Conservation (phyloP, 257 asterid species). For the Lycium ferocissimum region DNA sequence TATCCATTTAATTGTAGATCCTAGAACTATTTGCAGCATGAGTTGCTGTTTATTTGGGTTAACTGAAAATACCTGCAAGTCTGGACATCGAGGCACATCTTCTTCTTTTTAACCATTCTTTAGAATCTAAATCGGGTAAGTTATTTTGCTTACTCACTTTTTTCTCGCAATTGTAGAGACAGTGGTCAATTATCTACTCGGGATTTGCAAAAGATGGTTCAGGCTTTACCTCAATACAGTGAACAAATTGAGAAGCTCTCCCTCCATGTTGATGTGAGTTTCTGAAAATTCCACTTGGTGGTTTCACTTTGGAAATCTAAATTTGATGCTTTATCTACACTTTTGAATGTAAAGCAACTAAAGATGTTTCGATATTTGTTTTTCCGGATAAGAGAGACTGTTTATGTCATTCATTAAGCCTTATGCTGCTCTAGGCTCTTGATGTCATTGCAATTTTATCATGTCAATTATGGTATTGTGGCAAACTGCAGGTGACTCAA, state of each 20-base stretch:
- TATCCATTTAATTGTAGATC: neutral
- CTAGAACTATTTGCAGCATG: neutral
- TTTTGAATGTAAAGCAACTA: conserved; percentile 13
- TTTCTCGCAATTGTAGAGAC: conserved; percentile 54
- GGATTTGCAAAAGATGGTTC: conserved; percentile 99
- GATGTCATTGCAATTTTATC: neutral
- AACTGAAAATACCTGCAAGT: conserved; percentile 17
- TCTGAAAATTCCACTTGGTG: conserved; percentile 33
- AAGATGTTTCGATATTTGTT: neutral
- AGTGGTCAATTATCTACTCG: conserved; percentile 89
- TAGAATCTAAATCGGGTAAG: conserved; percentile 3
- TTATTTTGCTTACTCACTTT: conserved; percentile 35
- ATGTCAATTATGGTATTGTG: neutral
- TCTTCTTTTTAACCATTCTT: neutral
- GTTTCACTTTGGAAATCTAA: conserved; percentile 24
- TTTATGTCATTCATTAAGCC: neutral
- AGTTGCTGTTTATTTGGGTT: neutral
- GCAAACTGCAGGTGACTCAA: conserved; percentile 18
- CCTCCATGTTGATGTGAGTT: conserved; percentile 99
- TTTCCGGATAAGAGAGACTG: neutral
- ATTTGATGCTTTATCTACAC: conserved; percentile 5
- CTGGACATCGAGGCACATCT: neutral
- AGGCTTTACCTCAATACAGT: conserved; percentile 98
- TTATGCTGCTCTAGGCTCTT: neutral
- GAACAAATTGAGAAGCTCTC: conserved; percentile 99